Conservation (phyloP, 495 filamentous ascomycete genomes). For the Talaromyces adpressus region DNA sequence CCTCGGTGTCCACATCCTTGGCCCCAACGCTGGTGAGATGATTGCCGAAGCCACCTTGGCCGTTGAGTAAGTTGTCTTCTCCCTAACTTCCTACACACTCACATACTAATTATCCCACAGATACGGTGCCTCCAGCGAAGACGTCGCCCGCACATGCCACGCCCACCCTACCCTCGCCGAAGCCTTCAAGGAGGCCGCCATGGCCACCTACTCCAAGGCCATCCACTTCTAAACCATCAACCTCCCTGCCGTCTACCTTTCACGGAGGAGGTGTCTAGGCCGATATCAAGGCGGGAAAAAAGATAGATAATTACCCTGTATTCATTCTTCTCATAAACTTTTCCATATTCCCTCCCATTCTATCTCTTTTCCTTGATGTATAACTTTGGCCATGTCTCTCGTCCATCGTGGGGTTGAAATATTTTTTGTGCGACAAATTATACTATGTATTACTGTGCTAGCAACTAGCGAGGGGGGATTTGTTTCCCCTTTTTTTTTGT, state of each 20-base stretch:
- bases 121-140: conserved; percentile 79
- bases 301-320: conserved; percentile 1
- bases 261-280: neutral
- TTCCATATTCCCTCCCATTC: neutral
- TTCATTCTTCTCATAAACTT: neutral
- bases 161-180: conserved; percentile 94
- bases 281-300: neutral
- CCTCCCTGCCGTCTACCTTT: no score
- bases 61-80: conserved; percentile 60
- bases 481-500: conserved; percentile 9
- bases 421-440: neutral
- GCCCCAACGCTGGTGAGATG: conserved; percentile 96
- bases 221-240: conserved; percentile 74
- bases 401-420: neutral
- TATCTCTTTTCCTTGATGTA: neutral
- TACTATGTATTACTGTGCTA: conserved; percentile 10
- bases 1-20: conserved; percentile 92
- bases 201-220: conserved; percentile 93
- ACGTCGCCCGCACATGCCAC: conserved; percentile 92
- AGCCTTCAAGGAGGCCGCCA: conserved; percentile 99
- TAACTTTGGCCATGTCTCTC: conserved; percentile 11
- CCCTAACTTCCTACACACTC: neutral
- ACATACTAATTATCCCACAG: neutral
- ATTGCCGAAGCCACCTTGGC: conserved; percentile 96
- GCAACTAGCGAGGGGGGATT: conserved; percentile 3